Evolutionary conservation across 441 rosid species (phyloP).

Genomic region (Gossypium lobatum): DNA sequence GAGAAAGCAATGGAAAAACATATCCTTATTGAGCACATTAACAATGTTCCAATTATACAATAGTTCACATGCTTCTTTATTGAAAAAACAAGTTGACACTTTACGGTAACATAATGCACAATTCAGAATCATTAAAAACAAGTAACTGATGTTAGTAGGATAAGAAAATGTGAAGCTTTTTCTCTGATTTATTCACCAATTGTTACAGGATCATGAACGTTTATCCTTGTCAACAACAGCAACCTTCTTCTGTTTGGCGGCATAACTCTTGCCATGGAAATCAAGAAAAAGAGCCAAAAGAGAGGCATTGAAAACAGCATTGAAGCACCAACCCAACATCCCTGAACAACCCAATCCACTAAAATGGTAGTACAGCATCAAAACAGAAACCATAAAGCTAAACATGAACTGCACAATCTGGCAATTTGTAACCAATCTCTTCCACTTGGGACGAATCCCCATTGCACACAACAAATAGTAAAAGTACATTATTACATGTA

Average conservation of each 20-base stretch:
- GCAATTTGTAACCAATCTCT: conserved; percentile 48
- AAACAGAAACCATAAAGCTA: conserved; percentile 40
- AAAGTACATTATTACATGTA: conserved; percentile 53
- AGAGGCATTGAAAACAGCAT: conserved; percentile 51
- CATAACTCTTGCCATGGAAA: conserved; percentile 43
- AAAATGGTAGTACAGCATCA: conserved; percentile 48
- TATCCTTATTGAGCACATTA: too few species aligned
- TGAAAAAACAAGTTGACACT: not conserved
- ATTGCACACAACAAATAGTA: conserved; percentile 45
- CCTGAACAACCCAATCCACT: conserved; percentile 49
- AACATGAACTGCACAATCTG: conserved; percentile 63
- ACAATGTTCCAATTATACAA: too few species aligned
- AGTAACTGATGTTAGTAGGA: not conserved
- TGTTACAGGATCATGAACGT: conserved; percentile 2
- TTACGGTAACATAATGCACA: not conserved
- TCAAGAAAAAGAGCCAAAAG: conserved; percentile 47
- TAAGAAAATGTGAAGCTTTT: too few species aligned
- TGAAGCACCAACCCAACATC: conserved; percentile 57
- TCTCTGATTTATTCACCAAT: not conserved
- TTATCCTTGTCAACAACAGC: not conserved
- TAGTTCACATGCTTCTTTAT: too few species aligned
- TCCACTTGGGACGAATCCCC: conserved; percentile 58
- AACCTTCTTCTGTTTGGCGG: not conserved
- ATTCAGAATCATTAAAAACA: not conserved
- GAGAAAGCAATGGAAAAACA: too few species aligned